phyloP scores from a whole-genome alignment of 2,329 filamentous ascomycete species.

The Ciborinia camelliae region DNA sequence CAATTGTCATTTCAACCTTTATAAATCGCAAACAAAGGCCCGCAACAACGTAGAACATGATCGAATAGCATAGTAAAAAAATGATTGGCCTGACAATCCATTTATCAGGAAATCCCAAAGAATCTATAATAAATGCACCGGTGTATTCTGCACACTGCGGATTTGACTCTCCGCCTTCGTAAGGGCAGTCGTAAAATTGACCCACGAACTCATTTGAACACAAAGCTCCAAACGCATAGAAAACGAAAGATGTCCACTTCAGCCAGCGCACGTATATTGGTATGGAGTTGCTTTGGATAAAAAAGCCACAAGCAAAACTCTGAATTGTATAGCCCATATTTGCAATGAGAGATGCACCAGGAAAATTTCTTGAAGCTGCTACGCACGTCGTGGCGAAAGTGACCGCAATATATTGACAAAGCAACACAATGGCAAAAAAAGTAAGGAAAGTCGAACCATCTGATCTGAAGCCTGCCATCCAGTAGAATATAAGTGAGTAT shows the following conservation, averaged over 20 bases:
- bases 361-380: constrained; percentile 62
- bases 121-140: constrained; percentile 65
- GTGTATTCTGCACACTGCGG: constrained; percentile 66
- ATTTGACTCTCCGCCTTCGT: constrained; percentile 56
- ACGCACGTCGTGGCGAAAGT: constrained; percentile 68
- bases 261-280: constrained; percentile 77
- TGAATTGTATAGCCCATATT: constrained; percentile 73
- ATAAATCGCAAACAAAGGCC: constrained; percentile 61
- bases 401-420: constrained; percentile 72
- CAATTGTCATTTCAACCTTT: constrained; percentile 66
- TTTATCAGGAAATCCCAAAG: constrained; percentile 62
- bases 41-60: constrained; percentile 61
- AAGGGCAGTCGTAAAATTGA: constrained; percentile 70
- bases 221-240: constrained; percentile 69
- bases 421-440: constrained; percentile 64
- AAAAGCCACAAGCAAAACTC: constrained; percentile 72
- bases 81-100: constrained; percentile 68
- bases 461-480: constrained; percentile 70
- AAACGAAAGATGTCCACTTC: constrained; percentile 64
- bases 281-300: constrained; percentile 69
- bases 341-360: constrained; percentile 66
- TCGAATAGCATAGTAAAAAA: constrained; percentile 56
- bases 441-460: constrained; percentile 64
- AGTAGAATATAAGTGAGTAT: constrained; percentile 70
- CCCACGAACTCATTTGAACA: constrained; percentile 70